These are phyloP conservation scores for Wickerhamomyces bovis DNA, from an alignment of 805 yeast species.

Conservation along the genomic window DNA sequence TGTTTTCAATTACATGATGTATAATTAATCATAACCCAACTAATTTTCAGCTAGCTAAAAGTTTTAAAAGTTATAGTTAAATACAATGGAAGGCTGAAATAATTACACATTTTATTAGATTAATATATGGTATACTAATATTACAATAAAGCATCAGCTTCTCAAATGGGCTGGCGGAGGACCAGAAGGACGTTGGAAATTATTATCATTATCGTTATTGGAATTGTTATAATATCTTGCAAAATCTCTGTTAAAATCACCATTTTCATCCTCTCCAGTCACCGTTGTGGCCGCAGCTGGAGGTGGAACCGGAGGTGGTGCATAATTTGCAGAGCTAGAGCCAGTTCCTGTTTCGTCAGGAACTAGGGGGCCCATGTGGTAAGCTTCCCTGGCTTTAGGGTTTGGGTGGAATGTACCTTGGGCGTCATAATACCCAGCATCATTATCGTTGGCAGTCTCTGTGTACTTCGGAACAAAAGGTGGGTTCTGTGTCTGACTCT, in stretches of 20 bases:
- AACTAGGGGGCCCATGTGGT: slow-evolving; percentile 16
- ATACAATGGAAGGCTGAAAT: no score
- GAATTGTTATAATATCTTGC: slow-evolving; percentile 15
- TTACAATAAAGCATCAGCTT: background rate
- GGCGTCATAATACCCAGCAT: slow-evolving; percentile 53
- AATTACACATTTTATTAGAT: no score
- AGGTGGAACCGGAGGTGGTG: background rate
- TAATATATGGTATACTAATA: no score
- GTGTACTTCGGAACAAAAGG: slow-evolving; percentile 68
- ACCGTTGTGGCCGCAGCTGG: slow-evolving; percentile 4
- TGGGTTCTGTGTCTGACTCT: slow-evolving; percentile 32
- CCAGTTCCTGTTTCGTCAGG: slow-evolving; percentile 21
- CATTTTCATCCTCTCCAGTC: slow-evolving; percentile 12
- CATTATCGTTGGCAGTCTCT: slow-evolving; percentile 59
- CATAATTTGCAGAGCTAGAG: background rate
- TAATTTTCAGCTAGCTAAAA: no score
- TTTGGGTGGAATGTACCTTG: slow-evolving; percentile 28
- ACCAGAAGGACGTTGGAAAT: background rate
- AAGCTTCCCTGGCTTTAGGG: slow-evolving; percentile 25
- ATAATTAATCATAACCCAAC: no score
- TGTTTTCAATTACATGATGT: no score
- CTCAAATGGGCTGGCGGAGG: slow-evolving; percentile 10
- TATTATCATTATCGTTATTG: background rate
- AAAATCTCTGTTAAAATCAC: slow-evolving; percentile 22
- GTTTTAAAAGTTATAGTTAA: no score